Evolutionary conservation across 2,329 filamentous ascomycete genomes (phyloP).

Genomic region (Venturia aucupariae): DNA sequence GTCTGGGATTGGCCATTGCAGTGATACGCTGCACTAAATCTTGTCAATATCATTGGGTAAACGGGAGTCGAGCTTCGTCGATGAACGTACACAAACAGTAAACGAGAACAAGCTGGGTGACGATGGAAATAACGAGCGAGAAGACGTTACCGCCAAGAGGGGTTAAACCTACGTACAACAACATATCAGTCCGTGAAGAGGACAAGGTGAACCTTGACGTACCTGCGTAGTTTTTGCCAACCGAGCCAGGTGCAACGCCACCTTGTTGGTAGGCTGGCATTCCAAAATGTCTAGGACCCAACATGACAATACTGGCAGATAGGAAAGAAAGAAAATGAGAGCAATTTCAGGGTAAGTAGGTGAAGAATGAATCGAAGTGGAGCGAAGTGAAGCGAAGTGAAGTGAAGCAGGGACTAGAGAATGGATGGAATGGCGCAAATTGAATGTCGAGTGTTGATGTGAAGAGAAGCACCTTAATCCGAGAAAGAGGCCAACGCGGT

Average conservation of each 20-base stretch:
- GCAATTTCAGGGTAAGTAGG: background rate
- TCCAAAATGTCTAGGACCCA: background rate
- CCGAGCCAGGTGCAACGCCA: background rate
- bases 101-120: slow-evolving; percentile 1
- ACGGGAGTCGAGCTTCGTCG: background rate
- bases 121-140: background rate
- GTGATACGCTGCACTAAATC: background rate
- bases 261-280: background rate
- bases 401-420: background rate
- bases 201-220: background rate
- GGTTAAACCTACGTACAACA: background rate
- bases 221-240: background rate
- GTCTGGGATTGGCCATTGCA: background rate
- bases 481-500: background rate
- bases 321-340: background rate
- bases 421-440: background rate
- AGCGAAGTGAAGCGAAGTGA: background rate
- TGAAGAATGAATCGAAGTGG: background rate
- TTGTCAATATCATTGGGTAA: background rate
- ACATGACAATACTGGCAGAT: background rate
- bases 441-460: background rate
- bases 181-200: background rate
- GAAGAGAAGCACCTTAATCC: background rate
- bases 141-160: background rate
- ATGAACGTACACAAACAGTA: slow-evolving; percentile 5